A percentile compares a stretch with the other conserved stretches of the same genome.
These are phyloP conservation scores for Cladorrhinum samala DNA, from an alignment of 495 filamentous ascomycete genomes.

Conservation along the genomic window DNA sequence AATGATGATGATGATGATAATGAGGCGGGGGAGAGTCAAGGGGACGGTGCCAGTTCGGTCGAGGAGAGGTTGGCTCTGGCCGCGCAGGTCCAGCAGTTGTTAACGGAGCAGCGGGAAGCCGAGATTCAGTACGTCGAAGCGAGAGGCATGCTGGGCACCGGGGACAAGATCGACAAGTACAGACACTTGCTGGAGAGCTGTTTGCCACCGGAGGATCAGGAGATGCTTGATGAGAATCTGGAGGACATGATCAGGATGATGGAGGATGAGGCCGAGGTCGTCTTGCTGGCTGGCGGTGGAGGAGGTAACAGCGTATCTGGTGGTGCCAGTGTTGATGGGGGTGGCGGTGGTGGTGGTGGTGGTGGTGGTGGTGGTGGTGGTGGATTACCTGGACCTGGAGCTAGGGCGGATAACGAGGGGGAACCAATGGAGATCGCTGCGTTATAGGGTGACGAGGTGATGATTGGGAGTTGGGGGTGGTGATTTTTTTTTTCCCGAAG, in stretches of 20 bases:
- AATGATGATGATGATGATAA: not conserved
- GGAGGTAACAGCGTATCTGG: not conserved
- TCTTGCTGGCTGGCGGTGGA: not conserved
- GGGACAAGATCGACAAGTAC: slow-evolving; percentile 46
- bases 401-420: too few relatives aligned
- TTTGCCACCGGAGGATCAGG: slow-evolving; percentile 40
- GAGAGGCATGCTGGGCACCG: slow-evolving; percentile 37
- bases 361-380: not conserved
- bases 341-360: not conserved
- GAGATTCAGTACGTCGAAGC: slow-evolving; percentile 45
- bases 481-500: too few relatives aligned
- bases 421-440: slow-evolving; percentile 19
- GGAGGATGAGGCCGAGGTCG: slow-evolving; percentile 36
- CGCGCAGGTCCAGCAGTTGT: slow-evolving; percentile 30
- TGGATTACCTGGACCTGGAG: too few relatives aligned
- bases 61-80: slow-evolving; percentile 36
- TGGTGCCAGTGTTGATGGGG: not conserved
- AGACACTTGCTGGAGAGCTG: slow-evolving; percentile 39
- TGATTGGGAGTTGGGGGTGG: too few relatives aligned
- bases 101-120: slow-evolving; percentile 32
- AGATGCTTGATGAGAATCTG: slow-evolving; percentile 40
- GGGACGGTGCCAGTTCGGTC: slow-evolving; percentile 23
- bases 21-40: too few relatives aligned
- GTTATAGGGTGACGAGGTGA: slow-evolving; percentile 9
- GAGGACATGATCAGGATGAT: slow-evolving; percentile 47